Percentiles rank a stretch among this genome's conserved stretches.
Conservation (phyloP, 1,139 yeast genomes). For the Nakaseomyces delphensis region DNA sequence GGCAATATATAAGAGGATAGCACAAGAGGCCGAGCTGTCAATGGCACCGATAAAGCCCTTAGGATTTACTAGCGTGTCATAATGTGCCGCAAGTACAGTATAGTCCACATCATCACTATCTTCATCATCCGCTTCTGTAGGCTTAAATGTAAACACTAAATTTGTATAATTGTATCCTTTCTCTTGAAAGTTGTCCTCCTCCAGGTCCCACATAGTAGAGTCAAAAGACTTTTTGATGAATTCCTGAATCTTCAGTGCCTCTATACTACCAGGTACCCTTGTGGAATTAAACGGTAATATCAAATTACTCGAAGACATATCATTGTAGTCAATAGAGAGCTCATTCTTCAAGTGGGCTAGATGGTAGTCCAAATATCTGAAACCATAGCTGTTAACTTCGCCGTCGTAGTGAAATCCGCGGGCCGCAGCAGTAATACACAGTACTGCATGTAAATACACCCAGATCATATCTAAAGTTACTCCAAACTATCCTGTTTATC, state of each 20-base stretch:
- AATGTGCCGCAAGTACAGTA: conserved; percentile 45
- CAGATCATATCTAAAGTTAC: too few species aligned
- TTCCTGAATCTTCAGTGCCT: conserved; percentile 33
- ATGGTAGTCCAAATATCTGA: conserved; percentile 11
- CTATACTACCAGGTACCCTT: conserved; percentile 41
- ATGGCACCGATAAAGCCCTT: conserved; percentile 54
- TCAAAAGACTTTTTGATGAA: conserved; percentile 33
- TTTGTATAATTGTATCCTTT: conserved; percentile 39
- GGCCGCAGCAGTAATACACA: conserved; percentile 1
- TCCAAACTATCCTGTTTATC: too few species aligned
- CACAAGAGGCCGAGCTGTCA: conserved; percentile 52
- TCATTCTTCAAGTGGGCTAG: conserved; percentile 10
- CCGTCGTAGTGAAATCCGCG: neutral
- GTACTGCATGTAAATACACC: neutral
- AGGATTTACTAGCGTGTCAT: conserved; percentile 38
- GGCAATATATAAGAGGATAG: conserved; percentile 41
- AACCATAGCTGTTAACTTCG: neutral
- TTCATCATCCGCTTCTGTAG: conserved; percentile 20
- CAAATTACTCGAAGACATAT: conserved; percentile 11
- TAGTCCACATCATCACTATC: conserved; percentile 19
- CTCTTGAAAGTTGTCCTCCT: conserved; percentile 37
- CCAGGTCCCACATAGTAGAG: conserved; percentile 34
- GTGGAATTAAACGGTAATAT: conserved; percentile 32
- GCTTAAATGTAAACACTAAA: conserved; percentile 32
- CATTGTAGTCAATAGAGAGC: conserved; percentile 11